A percentile compares a stretch with the other conserved stretches of the same genome.
Conservation (phyloP, 495 filamentous ascomycete species). For the Talaromyces liani region DNA sequence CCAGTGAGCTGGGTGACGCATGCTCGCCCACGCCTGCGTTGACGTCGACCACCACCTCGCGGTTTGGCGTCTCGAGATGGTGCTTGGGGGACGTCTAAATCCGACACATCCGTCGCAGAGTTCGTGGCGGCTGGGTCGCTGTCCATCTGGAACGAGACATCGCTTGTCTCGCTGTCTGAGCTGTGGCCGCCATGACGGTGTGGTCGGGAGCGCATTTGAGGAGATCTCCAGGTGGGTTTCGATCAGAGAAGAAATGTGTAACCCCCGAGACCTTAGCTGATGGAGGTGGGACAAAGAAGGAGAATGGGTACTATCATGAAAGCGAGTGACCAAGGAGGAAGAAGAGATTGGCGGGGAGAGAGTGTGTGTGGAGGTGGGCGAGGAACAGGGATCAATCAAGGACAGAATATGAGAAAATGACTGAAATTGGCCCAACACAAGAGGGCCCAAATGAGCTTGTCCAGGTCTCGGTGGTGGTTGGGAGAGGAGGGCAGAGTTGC, state of each 20-base stretch:
- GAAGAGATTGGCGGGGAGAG: background rate
- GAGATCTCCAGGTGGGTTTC: background rate
- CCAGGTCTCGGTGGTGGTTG: background rate
- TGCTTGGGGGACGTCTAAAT: background rate
- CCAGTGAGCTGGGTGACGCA: background rate
- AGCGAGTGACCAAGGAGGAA: background rate
- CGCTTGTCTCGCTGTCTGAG: background rate
- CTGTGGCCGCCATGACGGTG: background rate
- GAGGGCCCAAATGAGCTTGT: background rate
- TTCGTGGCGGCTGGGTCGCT: background rate
- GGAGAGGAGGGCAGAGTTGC: background rate
- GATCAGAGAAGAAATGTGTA: background rate
- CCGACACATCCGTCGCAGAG: background rate
- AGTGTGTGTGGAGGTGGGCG: background rate
- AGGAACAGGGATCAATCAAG: background rate
- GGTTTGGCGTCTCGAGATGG: background rate
- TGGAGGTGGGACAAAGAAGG: background rate
- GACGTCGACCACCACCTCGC: background rate
- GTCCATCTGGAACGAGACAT: background rate
- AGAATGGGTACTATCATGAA: background rate
- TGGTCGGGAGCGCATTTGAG: background rate
- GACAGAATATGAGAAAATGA: background rate
- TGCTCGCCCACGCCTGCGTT: background rate
- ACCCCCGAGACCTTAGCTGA: background rate
- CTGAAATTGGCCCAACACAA: background rate